phyloP scores from a whole-genome alignment of 2,329 filamentous ascomycete genomes.

The Akanthomyces lecanii region DNA sequence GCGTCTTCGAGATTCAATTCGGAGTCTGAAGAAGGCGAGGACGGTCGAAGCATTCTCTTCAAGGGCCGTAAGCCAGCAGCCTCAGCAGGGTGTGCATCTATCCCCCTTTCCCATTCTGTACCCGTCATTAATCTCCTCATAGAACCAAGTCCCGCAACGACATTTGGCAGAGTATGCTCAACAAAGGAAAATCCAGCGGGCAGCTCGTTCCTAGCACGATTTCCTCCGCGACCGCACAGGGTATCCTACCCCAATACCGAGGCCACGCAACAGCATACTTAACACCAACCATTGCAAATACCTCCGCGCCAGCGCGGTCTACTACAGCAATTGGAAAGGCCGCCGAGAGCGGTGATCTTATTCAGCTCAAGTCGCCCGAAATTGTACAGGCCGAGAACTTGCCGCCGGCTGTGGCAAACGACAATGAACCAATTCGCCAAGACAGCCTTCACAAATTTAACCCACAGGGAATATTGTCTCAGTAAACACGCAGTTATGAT shows the following conservation, averaged over 20 bases:
- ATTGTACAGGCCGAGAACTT: constrained; percentile 38
- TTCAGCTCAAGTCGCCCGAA: constrained; percentile 16
- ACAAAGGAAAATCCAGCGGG: constrained; percentile 47
- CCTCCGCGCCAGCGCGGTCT: constrained; percentile 30
- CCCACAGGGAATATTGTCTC: constrained; percentile 14
- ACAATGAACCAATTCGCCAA: constrained; percentile 2
- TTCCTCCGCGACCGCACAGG: constrained; percentile 50
- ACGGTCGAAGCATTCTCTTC: constrained; percentile 35
- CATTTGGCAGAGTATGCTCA: constrained; percentile 48
- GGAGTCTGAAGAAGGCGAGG: constrained; percentile 30
- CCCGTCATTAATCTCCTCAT: constrained; percentile 1
- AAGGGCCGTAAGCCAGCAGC: constrained; percentile 32
- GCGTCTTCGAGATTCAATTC: constrained; percentile 24
- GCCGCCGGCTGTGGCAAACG: constrained; percentile 27
- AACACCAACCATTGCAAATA: constrained; percentile 40
- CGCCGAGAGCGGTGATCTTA: constrained; percentile 23
- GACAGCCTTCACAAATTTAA: constrained; percentile 19
- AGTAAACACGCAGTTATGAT: constrained; percentile 13
- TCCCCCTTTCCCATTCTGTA: neutral
- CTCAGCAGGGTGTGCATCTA: constrained; percentile 29
- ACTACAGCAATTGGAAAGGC: constrained; percentile 26
- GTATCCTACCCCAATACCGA: constrained; percentile 49
- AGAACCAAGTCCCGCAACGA: constrained; percentile 40
- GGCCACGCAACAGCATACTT: constrained; percentile 51
- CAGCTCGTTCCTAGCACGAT: constrained; percentile 44